Base-by-base conservation (phyloP, 2,329 filamentous ascomycete species). In the Calonectria pteridis region DNA sequence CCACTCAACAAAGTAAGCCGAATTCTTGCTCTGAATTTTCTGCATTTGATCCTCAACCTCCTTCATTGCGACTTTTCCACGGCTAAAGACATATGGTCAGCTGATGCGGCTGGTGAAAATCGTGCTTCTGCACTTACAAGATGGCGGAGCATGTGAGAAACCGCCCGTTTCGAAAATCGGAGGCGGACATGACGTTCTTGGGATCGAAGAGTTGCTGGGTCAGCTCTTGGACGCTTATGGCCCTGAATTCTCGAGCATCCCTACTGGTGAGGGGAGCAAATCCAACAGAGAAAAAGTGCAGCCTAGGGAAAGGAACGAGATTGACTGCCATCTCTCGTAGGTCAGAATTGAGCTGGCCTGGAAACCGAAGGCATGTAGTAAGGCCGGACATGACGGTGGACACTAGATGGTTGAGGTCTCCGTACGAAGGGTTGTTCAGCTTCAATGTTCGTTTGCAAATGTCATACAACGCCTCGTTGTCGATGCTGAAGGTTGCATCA, bases 121-220 rank as follows among this genome's bases (percentile, higher is more conserved):
- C 7, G n/a, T 26, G 6, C 31, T 4, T 59, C 6, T 37, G 33
- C 6, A 89, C 92, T 87, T 87, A 94, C 92, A 99, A 99, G 89
- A 99, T 98, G 86, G 97, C 96, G 87, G 94, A 98, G 94, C 97
- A 99, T 82, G 97, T 99, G 84, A 99, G 93, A 91, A 98, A 99
- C 84, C 97, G 97, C 87, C 97, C 97, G 88, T 98, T 99, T 84
- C 97, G 95, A 95, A 99, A 99, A 90, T 99, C 97, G 77, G 96
- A 97, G 79, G 97, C 97, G 89, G 97, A 97, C 97, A 99, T 99
- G 96, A 98, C 99, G 93, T 99, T 99, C 95, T 98, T 99, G 84
- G 97, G 96, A 91, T 99, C 97, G 91, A 98, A 99, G 95, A 99
- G 98, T 89, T 99, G 97, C 91, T 99, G 97, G 83, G 97, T 98